These are phyloP conservation scores for Stylosanthes scabra DNA, from an alignment of 331 rosid species.

Conservation along the genomic window DNA sequence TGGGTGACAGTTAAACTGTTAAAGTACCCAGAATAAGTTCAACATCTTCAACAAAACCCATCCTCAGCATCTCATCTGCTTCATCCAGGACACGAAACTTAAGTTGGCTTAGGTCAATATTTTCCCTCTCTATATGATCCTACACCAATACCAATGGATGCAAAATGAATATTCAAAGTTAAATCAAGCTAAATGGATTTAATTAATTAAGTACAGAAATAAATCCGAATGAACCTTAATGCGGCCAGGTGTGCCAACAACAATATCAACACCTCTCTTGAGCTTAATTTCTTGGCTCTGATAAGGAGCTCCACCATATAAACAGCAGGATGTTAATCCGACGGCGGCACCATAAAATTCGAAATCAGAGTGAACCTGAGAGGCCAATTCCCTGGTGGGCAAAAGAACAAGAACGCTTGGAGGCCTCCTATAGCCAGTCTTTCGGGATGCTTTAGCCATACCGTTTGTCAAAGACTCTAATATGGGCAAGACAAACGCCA, in stretches of 20 bases:
- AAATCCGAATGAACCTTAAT: slow-evolving; percentile 62
- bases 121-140: slow-evolving; percentile 84
- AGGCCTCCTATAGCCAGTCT: slow-evolving; percentile 73
- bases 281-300: slow-evolving; percentile 56
- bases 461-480: slow-evolving; percentile 78
- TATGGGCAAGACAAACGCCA: slow-evolving; percentile 87
- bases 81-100: slow-evolving; percentile 91
- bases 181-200: neutral
- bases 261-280: slow-evolving; percentile 78
- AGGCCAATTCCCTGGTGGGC: slow-evolving; percentile 95
- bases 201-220: neutral
- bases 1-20: neutral
- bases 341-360: slow-evolving; percentile 75
- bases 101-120: slow-evolving; percentile 66
- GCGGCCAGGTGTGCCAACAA: slow-evolving; percentile 90
- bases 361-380: slow-evolving; percentile 81
- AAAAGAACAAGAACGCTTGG: slow-evolving; percentile 87
- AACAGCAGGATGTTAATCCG: slow-evolving; percentile 77
- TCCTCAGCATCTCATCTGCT: slow-evolving; percentile 91
- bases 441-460: slow-evolving; percentile 48
- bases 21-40: slow-evolving; percentile 79
- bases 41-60: slow-evolving; percentile 95
- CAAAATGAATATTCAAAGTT: neutral
- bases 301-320: slow-evolving; percentile 76
- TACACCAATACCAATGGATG: slow-evolving; percentile 37